Evolutionary conservation across 371 early-diverging fungal species (phyloP).

Genomic region (Globomyces sp.): DNA sequence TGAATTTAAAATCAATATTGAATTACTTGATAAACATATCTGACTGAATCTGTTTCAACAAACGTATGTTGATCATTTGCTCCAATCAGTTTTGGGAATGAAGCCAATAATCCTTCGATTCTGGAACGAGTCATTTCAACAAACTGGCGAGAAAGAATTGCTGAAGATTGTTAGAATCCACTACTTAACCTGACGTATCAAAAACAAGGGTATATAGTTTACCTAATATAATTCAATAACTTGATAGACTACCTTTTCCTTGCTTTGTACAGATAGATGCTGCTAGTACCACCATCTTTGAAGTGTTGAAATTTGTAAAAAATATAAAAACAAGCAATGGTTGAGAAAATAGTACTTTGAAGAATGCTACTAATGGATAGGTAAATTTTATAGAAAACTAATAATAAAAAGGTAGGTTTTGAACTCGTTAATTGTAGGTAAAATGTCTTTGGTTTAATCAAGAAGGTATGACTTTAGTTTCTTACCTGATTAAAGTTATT

Average conservation of each 20-base stretch:
- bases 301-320: neutral
- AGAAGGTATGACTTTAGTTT: too few species aligned
- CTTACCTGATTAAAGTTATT: too few species aligned
- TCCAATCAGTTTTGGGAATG: constrained; percentile 93
- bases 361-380: too few species aligned
- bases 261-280: constrained; percentile 89
- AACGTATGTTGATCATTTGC: constrained; percentile 89
- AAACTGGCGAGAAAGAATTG: constrained; percentile 94
- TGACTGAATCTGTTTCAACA: constrained; percentile 93
- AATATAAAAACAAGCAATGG: neutral
- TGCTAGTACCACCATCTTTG: constrained; percentile 66
- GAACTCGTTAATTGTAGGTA: too few species aligned
- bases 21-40: constrained; percentile 82
- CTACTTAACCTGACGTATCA: neutral
- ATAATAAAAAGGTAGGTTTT: too few species aligned
- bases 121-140: constrained; percentile 94
- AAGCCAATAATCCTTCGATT: constrained; percentile 92
- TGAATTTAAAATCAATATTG: neutral
- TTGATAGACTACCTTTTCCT: constrained; percentile 75
- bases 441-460: too few species aligned
- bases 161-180: constrained; percentile 45
- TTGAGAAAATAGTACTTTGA: too few species aligned
- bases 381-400: too few species aligned
- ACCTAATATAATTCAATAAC: neutral
- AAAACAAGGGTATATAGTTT: neutral